These are phyloP conservation scores for Mallotus repandus DNA, from an alignment of 441 rosid genomes.

Conservation along the genomic window DNA sequence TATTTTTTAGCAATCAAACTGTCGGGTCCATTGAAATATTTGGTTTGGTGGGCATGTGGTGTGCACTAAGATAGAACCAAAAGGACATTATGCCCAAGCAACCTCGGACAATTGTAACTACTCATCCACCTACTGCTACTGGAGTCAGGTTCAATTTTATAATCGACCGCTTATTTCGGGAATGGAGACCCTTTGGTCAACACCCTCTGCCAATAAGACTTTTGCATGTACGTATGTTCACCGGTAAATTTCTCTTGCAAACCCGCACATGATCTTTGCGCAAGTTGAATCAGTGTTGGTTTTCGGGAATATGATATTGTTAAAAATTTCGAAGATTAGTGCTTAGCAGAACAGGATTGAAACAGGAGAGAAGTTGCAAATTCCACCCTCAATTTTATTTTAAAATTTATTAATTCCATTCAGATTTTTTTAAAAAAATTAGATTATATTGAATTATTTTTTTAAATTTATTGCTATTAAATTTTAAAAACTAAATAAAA, in stretches of 20 bases:
- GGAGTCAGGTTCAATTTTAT: neutral
- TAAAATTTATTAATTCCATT: no score
- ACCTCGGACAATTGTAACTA: conserved; percentile 24
- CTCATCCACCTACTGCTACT: conserved; percentile 5
- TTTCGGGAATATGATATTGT: no score
- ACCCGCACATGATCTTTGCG: no score
- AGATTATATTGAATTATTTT: no score
- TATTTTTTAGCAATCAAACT: neutral
- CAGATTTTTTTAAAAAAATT: no score
- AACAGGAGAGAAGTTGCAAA: no score
- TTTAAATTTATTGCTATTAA: no score
- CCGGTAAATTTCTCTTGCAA: neutral
- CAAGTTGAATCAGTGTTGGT: no score
- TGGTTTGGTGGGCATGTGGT: conserved; percentile 10
- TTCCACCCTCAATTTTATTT: no score
- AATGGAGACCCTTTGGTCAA: neutral
- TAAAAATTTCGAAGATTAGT: no score
- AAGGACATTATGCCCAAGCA: neutral
- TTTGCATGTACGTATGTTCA: neutral
- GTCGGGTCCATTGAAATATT: conserved; percentile 14
- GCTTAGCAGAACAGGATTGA: no score
- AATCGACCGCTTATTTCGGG: neutral
- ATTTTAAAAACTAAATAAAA: no score
- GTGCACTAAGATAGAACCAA: neutral
- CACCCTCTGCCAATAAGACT: neutral